Evolutionary conservation across 73 alveolate species (phyloP), one percentile per base, ranked within the genome.

Genomic region (Paramecium biaurelia): DNA sequence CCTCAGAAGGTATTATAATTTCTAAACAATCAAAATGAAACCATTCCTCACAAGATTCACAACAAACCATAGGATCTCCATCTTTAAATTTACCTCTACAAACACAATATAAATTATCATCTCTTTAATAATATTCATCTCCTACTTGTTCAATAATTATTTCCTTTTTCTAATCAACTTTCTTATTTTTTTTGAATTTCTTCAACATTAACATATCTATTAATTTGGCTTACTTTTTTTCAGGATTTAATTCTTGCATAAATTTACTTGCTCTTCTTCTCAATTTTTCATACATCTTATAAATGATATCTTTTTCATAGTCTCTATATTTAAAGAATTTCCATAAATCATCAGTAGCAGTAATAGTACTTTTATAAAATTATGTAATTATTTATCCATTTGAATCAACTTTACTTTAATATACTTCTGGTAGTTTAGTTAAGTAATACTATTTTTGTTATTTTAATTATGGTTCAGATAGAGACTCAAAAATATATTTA

Each of bases 261-360:
- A 42, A 41, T 79, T 41, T 79, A 79, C 76, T 41, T 7, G 90
- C 90, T 47, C 76, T n/a, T 47, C 90, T 79, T 45, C 90, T 79
- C 18, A 79, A 38, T n/a, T 45, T 79, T 79, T 79, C 90, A 79
- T 79, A 79, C 74, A 47, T 79, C 43, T 41, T 43, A 79, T 43
- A 79, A 21, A 43, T 79, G 47, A 79, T 30, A 43, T 79, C 90
- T 8, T 79, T 79, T 15, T 79, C 90, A 45, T 79, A 79, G 7
- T 79, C 90, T 12, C 56, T 38, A 47, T 43, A 79, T 21, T 45
- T 79, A 42, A 79, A 79, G 9, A 38, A 47, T 5, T 79, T 79
- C 90, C 90, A 79, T 30, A 79, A 14, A 5, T 79, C 76, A 79
- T 79, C 90, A 79, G 90, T 41, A 4, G 90, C 90, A 15, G 90